Conservation (phyloP, 2,329 filamentous ascomycete species). For the Talaromyces sp. region DNA sequence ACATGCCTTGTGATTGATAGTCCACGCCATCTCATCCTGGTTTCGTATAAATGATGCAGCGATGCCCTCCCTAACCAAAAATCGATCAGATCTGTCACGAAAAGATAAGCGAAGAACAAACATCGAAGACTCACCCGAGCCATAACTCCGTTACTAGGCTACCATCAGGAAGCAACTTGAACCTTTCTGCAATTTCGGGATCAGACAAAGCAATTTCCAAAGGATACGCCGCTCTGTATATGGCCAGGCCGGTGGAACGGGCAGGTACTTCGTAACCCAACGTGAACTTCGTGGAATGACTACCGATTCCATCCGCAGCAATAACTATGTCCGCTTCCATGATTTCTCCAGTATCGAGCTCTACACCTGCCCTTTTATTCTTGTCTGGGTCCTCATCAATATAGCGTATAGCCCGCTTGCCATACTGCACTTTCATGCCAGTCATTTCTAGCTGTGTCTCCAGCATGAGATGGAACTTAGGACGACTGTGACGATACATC, state of each 20-base stretch:
- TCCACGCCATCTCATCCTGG: conserved; percentile 1
- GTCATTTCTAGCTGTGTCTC: conserved; percentile 5
- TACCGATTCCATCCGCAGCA: conserved; percentile 30
- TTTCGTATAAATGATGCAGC: background rate
- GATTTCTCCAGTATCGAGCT: conserved; percentile 18
- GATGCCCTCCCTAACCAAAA: background rate
- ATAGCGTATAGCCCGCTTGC: conserved; percentile 4
- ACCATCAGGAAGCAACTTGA: background rate
- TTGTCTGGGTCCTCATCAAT: background rate
- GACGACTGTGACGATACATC: conserved; percentile 8
- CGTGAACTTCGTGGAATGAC: conserved; percentile 21
- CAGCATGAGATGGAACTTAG: conserved; percentile 10
- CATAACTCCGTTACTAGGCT: conserved; percentile 3
- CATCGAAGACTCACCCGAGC: background rate
- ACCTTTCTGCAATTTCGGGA: conserved; percentile 3
- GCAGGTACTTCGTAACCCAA: conserved; percentile 20
- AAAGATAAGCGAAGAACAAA: background rate
- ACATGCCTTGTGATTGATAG: conserved; percentile 7
- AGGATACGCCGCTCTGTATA: conserved; percentile 20
- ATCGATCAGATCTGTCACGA: background rate
- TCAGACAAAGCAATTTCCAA: conserved; percentile 10
- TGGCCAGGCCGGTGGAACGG: conserved; percentile 22
- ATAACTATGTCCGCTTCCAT: conserved; percentile 27
- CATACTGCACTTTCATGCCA: conserved; percentile 10
- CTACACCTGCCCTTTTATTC: conserved; percentile 17